phyloP scores from a whole-genome alignment of 2,329 filamentous ascomycete species.

The Amauroascus niger region DNA sequence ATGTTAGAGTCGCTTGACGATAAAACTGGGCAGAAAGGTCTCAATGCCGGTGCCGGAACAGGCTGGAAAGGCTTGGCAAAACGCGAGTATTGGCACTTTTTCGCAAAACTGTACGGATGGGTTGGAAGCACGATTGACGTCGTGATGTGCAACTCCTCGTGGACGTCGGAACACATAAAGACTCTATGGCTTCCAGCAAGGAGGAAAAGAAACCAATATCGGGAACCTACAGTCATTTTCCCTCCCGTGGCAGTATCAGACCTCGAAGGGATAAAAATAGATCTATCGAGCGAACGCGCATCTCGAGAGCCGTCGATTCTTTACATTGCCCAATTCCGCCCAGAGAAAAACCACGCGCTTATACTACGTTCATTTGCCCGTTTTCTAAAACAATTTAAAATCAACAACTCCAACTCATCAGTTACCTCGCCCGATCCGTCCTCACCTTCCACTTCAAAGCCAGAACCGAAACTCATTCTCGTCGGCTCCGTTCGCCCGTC shows the following conservation, averaged over 20 bases:
- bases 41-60: constrained; percentile 73
- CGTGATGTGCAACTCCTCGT: constrained; percentile 95
- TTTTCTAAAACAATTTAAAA: constrained; percentile 52
- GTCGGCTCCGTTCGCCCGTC: constrained; percentile 82
- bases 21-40: constrained; percentile 53
- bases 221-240: constrained; percentile 60
- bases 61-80: constrained; percentile 64
- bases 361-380: constrained; percentile 75
- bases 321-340: constrained; percentile 95
- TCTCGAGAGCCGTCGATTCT: constrained; percentile 63
- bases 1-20: constrained; percentile 81
- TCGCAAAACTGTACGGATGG: constrained; percentile 71
- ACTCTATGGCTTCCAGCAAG: constrained; percentile 60
- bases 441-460: constrained; percentile 12
- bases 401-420: constrained; percentile 23
- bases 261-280: constrained; percentile 64
- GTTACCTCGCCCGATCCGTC: not conserved
- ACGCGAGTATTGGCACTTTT: constrained; percentile 73
- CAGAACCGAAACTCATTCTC: constrained; percentile 61
- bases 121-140: constrained; percentile 78
- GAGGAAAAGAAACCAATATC: constrained; percentile 34
- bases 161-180: constrained; percentile 79
- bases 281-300: constrained; percentile 53
- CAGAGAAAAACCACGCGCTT: constrained; percentile 90
- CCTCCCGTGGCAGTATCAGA: constrained; percentile 86